Conservation (phyloP, 1,284 basidiomycete genomes). For the Malassezia arunalokei region DNA sequence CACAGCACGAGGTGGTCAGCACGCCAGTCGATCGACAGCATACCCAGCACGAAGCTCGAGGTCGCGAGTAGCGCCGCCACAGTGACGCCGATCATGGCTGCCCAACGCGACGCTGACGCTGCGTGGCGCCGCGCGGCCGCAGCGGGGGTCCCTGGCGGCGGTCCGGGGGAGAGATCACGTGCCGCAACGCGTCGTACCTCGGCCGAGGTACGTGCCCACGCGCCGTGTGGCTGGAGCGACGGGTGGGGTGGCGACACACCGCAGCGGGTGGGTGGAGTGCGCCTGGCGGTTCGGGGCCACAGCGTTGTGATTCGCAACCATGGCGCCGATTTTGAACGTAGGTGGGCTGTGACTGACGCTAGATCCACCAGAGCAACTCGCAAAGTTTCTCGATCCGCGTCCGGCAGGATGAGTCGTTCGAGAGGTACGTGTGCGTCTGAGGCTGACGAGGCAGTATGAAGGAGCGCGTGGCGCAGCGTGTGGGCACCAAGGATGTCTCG, state of each 20-base stretch:
- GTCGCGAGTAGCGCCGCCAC: slow-evolving; percentile 20
- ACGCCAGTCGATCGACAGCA: slow-evolving; percentile 42
- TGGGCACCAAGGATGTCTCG: slow-evolving; percentile 29
- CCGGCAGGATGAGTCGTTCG: slow-evolving; percentile 32
- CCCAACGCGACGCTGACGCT: background rate
- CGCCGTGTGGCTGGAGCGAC: no score
- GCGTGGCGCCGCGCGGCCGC: background rate
- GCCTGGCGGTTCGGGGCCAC: background rate
- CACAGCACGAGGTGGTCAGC: slow-evolving; percentile 43
- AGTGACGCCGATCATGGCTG: slow-evolving; percentile 22
- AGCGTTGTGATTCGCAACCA: slow-evolving; percentile 11
- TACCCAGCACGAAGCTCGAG: slow-evolving; percentile 40
- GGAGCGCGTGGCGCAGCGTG: slow-evolving; percentile 34
- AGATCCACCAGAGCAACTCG: slow-evolving; percentile 41
- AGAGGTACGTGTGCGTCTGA: slow-evolving; percentile 17
- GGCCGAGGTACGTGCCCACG: background rate
- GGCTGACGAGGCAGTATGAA: slow-evolving; percentile 18
- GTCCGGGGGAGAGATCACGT: background rate
- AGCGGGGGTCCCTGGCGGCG: no score
- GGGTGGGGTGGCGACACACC: no score
- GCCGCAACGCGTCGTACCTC: slow-evolving; percentile 3
- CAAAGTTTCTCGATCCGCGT: slow-evolving; percentile 41
- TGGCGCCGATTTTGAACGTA: slow-evolving; percentile 40
- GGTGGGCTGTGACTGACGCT: slow-evolving; percentile 8
- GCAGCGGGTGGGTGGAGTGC: background rate